Conservation (phyloP, 441 rosid species). For the Gossypium schwendimanii region DNA sequence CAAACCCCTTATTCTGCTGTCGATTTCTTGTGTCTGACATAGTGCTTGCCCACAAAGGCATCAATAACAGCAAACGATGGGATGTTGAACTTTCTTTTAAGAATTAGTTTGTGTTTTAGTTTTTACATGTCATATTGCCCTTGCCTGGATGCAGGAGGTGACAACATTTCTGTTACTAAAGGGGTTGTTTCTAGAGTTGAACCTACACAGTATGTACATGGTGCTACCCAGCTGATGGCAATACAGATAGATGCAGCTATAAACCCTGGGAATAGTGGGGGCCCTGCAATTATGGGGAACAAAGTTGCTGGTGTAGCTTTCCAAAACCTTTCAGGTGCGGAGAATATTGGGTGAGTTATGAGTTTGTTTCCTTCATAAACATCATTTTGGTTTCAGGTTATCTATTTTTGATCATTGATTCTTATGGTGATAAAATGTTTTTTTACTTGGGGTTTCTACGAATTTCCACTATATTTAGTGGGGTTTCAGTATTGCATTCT, state of each 20-base stretch:
- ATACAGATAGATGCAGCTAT: constrained; percentile 95
- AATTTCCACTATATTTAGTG: background rate
- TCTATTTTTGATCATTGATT: background rate
- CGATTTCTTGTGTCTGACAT: no score
- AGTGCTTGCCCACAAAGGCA: no score
- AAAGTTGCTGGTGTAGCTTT: constrained; percentile 86
- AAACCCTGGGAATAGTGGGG: constrained; percentile 82
- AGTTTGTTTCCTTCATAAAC: background rate
- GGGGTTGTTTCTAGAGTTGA: constrained; percentile 85
- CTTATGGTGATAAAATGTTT: background rate
- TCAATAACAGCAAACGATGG: background rate
- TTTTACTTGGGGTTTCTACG: background rate
- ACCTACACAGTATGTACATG: constrained; percentile 76
- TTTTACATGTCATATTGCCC: background rate
- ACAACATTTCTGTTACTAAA: constrained; percentile 74
- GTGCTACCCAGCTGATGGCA: constrained; percentile 78
- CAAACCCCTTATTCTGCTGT: no score
- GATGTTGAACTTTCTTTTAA: background rate
- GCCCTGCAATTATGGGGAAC: constrained; percentile 80
- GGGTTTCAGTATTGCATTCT: background rate
- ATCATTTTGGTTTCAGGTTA: background rate
- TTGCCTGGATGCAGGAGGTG: constrained; percentile 52
- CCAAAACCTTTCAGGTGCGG: constrained; percentile 85
- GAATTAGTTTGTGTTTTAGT: background rate
- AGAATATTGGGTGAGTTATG: constrained; percentile 73